A percentile compares a stretch with the other conserved stretches of the same genome.
These are phyloP conservation scores for Leptographium radiaticola DNA, from an alignment of 2,329 filamentous ascomycete species.

Conservation along the genomic window DNA sequence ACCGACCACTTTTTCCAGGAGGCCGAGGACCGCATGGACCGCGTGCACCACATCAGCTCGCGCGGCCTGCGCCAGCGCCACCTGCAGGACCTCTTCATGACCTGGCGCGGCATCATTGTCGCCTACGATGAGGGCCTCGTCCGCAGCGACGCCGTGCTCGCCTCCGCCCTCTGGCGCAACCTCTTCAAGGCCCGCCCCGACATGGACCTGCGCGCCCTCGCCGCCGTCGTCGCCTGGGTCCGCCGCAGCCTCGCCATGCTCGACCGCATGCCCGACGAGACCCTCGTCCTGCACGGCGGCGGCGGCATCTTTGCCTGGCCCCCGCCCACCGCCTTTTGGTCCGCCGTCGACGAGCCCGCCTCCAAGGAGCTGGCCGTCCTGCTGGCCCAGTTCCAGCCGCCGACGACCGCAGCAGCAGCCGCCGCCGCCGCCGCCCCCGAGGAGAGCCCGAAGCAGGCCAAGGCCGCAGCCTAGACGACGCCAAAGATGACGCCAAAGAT, in stretches of 20 bases:
- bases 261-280: slow-evolving; percentile 35
- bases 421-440: neutral
- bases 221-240: slow-evolving; percentile 45
- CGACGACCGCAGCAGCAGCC: neutral
- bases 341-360: slow-evolving; percentile 26
- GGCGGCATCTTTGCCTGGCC: slow-evolving; percentile 29
- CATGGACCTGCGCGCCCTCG: slow-evolving; percentile 34
- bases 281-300: slow-evolving; percentile 18
- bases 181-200: slow-evolving; percentile 59
- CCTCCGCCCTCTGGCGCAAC: slow-evolving; percentile 84
- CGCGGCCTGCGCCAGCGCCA: slow-evolving; percentile 48
- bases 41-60: slow-evolving; percentile 58
- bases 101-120: slow-evolving; percentile 78
- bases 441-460: too few species aligned
- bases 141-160: slow-evolving; percentile 64
- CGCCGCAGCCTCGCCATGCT: slow-evolving; percentile 32
- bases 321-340: slow-evolving; percentile 21
- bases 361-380: slow-evolving; percentile 22
- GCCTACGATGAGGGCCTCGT: slow-evolving; percentile 75
- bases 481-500: too few species aligned
- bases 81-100: slow-evolving; percentile 80
- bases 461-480: too few species aligned
- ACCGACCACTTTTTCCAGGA: slow-evolving; percentile 92
- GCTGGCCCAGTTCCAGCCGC: slow-evolving; percentile 7
- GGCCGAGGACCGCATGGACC: slow-evolving; percentile 71